phyloP scores from a whole-genome alignment of 106 monocot genomes.

The Dioscorea alata region DNA sequence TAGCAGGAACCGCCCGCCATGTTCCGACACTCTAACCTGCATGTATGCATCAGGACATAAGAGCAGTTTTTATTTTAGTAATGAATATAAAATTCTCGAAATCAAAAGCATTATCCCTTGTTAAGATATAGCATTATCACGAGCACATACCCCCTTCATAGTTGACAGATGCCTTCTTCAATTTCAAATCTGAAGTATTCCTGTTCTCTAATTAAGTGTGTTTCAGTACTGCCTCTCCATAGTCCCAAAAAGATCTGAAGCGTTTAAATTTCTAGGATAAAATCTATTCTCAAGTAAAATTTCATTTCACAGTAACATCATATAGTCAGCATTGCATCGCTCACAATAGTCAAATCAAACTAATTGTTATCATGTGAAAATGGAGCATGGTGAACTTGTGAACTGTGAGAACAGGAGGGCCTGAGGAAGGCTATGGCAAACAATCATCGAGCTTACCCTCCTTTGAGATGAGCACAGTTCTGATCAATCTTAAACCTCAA shows the following conservation, averaged over 20 bases:
- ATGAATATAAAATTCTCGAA: too few species aligned
- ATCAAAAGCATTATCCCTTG: too few species aligned
- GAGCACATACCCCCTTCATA: slow-evolving; percentile 84
- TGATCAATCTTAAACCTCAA: slow-evolving; percentile 91
- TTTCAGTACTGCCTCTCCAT: slow-evolving; percentile 77
- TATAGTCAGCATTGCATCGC: too few species aligned
- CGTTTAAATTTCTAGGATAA: neutral
- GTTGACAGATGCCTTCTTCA: slow-evolving; percentile 71
- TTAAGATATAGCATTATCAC: neutral
- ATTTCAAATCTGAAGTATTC: slow-evolving; percentile 37
- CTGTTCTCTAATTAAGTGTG: slow-evolving; percentile 62
- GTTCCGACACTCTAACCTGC: slow-evolving; percentile 86
- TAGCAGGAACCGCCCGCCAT: slow-evolving; percentile 95
- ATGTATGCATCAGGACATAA: neutral
- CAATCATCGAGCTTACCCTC: slow-evolving; percentile 41
- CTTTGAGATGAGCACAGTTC: slow-evolving; percentile 75
- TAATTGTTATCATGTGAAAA: too few species aligned
- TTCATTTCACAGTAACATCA: too few species aligned
- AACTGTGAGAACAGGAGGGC: too few species aligned
- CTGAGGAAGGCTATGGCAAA: neutral
- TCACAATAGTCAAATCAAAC: too few species aligned
- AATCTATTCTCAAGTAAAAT: too few species aligned
- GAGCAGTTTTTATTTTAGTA: too few species aligned
- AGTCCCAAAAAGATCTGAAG: slow-evolving; percentile 85
- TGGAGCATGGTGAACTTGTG: too few species aligned